Base-by-base conservation (phyloP, 2,329 filamentous ascomycete species). In the Blastomyces percursus region DNA sequence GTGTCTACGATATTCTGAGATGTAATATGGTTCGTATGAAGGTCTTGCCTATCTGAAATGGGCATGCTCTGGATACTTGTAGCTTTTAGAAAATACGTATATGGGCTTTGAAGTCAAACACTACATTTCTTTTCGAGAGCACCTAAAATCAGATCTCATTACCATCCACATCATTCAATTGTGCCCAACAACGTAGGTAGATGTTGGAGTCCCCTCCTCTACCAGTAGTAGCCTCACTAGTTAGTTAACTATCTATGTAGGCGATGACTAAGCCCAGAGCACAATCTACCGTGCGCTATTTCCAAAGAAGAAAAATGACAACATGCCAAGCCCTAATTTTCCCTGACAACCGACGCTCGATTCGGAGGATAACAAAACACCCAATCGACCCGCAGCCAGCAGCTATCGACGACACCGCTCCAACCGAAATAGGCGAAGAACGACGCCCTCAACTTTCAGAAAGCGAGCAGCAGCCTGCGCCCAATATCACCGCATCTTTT, bases 291-390 rank as follows among this genome's bases (percentile, higher is more conserved):
- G 9, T 12, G 3, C 35, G 21, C 35, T 57, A 57, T 40, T 57
- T 35, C 54, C n/a, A 35, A 57, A 57, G n/a, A 9, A 21, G 54
- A 21, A 59, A 59, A 59, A 59, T 46, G 42, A 48, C 50, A 62
- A 62, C 48, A 62, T 35, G 46, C 57, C 61, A 58, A 62, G 55
- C 44, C 42, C 9, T 48, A n/a, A 24, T 6, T 30, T 32, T n/a
- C 51, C 60, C n/a, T 14, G 19, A 44, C 51, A 61, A 61, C 60
- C 51, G 24, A 61, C 19, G 51, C 60, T 19, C 24, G 30, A 38
- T 44, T 30, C 11, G 60, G 40, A 40, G 51, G 44, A 54, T 55
- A 61, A 56, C 60, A 61, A 61, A 61, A 42, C 55, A 44, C 24
- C 27, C 3, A 8, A 38, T 8, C 32, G 32, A 35, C 1, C 42